Evolutionary conservation across 1,139 yeast genomes (phyloP).

Genomic region (Sugiyamaella castrensis): DNA sequence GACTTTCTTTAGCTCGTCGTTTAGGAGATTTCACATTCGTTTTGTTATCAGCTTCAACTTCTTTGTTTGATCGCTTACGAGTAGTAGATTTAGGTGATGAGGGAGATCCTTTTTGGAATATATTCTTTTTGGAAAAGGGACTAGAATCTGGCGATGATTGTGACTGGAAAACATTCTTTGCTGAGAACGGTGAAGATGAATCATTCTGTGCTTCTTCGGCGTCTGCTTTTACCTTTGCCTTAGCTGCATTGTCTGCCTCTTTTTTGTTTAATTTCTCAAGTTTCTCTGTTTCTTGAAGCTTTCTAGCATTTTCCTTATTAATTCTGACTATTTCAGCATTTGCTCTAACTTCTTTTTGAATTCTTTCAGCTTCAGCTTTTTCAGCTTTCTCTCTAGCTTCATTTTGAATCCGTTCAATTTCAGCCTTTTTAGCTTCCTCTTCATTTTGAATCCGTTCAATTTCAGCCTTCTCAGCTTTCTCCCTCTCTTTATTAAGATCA

Average conservation of each 20-base stretch:
- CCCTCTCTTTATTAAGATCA: conserved; percentile 15
- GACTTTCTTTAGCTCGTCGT: conserved; percentile 1
- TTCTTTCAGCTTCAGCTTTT: too few relatives aligned
- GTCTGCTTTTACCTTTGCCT: conserved; percentile 7
- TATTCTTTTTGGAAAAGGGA: conserved; percentile 42
- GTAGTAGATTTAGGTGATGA: conserved; percentile 16
- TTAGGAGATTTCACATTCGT: conserved; percentile 8
- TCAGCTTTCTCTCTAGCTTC: conserved; percentile 2
- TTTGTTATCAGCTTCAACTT: conserved; percentile 6
- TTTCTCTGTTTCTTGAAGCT: too few relatives aligned
- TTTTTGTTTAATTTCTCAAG: neutral
- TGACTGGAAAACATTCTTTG: conserved; percentile 46
- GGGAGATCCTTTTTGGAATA: conserved; percentile 42
- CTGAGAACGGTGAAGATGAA: conserved; percentile 34
- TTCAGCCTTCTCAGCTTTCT: conserved; percentile 16
- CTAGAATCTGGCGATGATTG: conserved; percentile 26
- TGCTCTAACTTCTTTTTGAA: too few relatives aligned
- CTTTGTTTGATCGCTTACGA: conserved; percentile 19
- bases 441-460: conserved; percentile 13
- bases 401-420: conserved; percentile 8
- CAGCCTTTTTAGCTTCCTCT: conserved; percentile 17
- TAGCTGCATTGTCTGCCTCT: conserved; percentile 1
- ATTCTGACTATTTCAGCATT: too few relatives aligned
- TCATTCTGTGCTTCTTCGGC: too few relatives aligned
- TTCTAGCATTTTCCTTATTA: too few relatives aligned